Conservation (phyloP, 2,329 filamentous ascomycete genomes). For the Aureobasidium zeae region DNA sequence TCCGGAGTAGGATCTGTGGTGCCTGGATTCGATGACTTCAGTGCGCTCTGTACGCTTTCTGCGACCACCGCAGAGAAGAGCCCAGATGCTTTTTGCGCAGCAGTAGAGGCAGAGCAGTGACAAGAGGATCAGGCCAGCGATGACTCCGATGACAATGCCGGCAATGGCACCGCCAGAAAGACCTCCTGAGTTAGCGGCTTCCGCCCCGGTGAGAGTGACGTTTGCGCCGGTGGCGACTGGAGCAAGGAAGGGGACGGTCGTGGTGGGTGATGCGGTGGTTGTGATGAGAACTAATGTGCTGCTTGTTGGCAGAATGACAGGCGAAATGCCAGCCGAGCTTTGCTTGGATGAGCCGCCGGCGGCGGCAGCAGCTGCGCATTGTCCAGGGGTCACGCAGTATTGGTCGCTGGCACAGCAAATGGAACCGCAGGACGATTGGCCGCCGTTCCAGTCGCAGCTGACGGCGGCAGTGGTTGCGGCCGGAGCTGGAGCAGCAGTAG, state of each 20-base stretch:
- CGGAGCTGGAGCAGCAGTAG: conserved; percentile 19
- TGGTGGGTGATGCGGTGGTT: conserved; percentile 37
- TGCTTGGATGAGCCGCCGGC: conserved; percentile 24
- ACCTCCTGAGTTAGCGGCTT: conserved; percentile 24
- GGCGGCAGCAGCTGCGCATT: conserved; percentile 48
- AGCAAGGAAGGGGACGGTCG: conserved; percentile 41
- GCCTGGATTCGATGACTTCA: conserved; percentile 52
- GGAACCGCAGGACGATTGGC: conserved; percentile 53
- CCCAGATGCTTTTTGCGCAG: conserved; percentile 46
- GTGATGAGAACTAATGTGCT: conserved; percentile 47
- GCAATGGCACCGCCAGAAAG: conserved; percentile 68
- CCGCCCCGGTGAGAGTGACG: conserved; percentile 31
- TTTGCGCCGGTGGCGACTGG: conserved; percentile 46
- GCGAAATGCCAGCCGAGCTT: conserved; percentile 36
- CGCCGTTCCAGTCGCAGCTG: conserved; percentile 39
- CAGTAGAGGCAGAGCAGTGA: conserved; percentile 67
- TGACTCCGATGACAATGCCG: conserved; percentile 67
- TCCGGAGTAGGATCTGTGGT: conserved; percentile 50
- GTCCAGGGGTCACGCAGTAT: conserved; percentile 52
- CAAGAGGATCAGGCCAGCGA: conserved; percentile 58
- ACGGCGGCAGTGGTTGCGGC: conserved; percentile 21
- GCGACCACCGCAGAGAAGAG: conserved; percentile 50
- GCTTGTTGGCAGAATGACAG: conserved; percentile 41
- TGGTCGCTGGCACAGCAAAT: conserved; percentile 64
- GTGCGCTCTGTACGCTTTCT: conserved; percentile 44